Evolutionary conservation across 805 yeast genomes (phyloP), one percentile per base, ranked within the genome.

Genomic region (Saccharomyces kudriavzevii): DNA sequence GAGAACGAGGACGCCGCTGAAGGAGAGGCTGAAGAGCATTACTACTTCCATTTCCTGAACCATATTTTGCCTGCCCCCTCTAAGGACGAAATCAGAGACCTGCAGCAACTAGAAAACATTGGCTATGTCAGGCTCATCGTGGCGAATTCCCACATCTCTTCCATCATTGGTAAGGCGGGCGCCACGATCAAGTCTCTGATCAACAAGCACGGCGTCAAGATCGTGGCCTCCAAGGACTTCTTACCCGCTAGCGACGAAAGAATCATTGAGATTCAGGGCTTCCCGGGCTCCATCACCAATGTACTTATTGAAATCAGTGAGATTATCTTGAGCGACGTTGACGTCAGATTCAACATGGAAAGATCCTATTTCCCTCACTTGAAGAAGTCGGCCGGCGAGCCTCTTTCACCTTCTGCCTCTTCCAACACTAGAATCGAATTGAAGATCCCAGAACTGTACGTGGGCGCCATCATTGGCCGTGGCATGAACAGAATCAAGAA

Each of bases 381-480:
- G 11, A 35, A 35, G 17, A 35, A 35, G 22, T 35, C 43, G 4
- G 10, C 43, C 24, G 43, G 43, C 17, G 43, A 35, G 11, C 43
- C 43, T 3, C 1, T 24, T 8, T 17, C 43, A 4, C 24, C 43
- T 35, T 20, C 43, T 2, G 17, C 24, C 22, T 35, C 43, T 4
- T 35, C 43, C 13, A 35, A 20, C 43, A 35, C 43, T 20, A 35
- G 11, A 17, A 35, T 35, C 22, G 43, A 35, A 35, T 35, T 35
- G 8, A 51, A 58, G 28, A 85, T 89, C 65, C 89, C 95, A 40
- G 84, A 85, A 59, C 88, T 83, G 56, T 83, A 83, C 73, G 96
- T 90, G 47, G 97, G 97, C 46, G 92, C 96, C 50, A 76, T 90
- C 52, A 88, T 90, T 61, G 97, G 97, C 55, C 85, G 85, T 60